A percentile compares a stretch with the other conserved stretches of the same genome.
These are phyloP conservation scores for Paramyrothecium roridum DNA, from an alignment of 2,329 filamentous ascomycete species.

Conservation along the genomic window DNA sequence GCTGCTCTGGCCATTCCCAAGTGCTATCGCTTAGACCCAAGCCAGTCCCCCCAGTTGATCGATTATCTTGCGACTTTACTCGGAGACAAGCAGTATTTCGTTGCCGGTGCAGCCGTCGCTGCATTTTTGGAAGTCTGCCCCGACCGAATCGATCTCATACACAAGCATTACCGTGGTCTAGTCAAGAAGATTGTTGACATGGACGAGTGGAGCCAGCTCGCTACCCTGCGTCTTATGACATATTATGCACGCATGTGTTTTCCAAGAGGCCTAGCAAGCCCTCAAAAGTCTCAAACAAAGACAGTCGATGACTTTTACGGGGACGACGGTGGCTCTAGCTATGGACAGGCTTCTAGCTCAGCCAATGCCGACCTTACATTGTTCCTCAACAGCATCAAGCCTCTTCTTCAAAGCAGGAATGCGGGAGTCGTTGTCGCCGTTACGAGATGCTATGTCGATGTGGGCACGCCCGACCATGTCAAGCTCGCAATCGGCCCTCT, in stretches of 20 bases:
- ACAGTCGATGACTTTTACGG: slow-evolving; percentile 78
- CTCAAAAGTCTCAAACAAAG: slow-evolving; percentile 23
- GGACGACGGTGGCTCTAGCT: slow-evolving; percentile 45
- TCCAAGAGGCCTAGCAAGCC: slow-evolving; percentile 57
- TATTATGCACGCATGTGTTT: slow-evolving; percentile 87
- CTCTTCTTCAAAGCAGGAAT: slow-evolving; percentile 89
- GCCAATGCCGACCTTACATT: slow-evolving; percentile 81
- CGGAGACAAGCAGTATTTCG: slow-evolving; percentile 91
- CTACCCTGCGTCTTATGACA: slow-evolving; percentile 77
- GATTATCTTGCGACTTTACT: slow-evolving; percentile 78
- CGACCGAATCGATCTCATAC: slow-evolving; percentile 81
- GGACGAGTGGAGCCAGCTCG: slow-evolving; percentile 97
- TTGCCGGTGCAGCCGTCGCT: slow-evolving; percentile 88
- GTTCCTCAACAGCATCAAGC: slow-evolving; percentile 73
- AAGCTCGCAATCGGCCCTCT: slow-evolving; percentile 76
- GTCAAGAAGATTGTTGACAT: slow-evolving; percentile 94
- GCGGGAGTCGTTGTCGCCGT: slow-evolving; percentile 89
- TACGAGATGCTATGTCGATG: slow-evolving; percentile 76
- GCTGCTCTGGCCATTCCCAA: slow-evolving; percentile 94
- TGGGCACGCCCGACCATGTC: slow-evolving; percentile 77
- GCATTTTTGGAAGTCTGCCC: slow-evolving; percentile 90
- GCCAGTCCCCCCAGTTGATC: slow-evolving; percentile 76
- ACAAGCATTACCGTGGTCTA: slow-evolving; percentile 81
- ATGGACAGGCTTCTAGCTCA: slow-evolving; percentile 43
- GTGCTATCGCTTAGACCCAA: slow-evolving; percentile 87